Conservation (phyloP, 2,329 filamentous ascomycete genomes). For the Ophiostoma sp. region DNA sequence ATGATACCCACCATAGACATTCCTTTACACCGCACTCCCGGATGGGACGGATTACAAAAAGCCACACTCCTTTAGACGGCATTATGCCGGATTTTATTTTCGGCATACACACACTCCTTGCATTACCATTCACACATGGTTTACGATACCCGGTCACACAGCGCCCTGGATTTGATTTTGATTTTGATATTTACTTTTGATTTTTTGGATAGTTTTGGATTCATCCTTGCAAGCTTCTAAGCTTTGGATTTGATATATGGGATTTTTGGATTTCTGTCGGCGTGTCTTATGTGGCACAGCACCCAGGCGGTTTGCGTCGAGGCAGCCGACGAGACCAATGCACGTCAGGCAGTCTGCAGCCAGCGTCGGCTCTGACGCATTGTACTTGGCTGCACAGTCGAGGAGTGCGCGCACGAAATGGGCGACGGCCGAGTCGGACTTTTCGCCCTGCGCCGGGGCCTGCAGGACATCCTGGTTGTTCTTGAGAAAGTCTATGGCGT, state of each 20-base stretch:
- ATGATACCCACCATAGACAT: conserved; percentile 14
- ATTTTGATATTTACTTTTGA: background rate
- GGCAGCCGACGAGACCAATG: conserved; percentile 80
- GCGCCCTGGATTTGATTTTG: conserved; percentile 17
- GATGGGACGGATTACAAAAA: conserved; percentile 25
- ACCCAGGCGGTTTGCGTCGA: conserved; percentile 88
- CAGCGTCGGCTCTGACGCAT: conserved; percentile 60
- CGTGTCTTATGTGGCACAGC: conserved; percentile 42
- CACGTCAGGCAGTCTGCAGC: conserved; percentile 70
- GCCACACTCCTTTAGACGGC: conserved; percentile 30
- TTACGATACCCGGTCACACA: conserved; percentile 45
- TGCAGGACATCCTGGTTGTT: conserved; percentile 73
- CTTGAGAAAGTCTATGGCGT: conserved; percentile 69
- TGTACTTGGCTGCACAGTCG: conserved; percentile 79
- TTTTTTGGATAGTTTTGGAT: background rate
- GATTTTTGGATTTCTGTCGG: conserved; percentile 1
- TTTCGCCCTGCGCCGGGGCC: conserved; percentile 72
- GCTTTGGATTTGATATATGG: conserved; percentile 22
- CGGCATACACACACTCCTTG: conserved; percentile 40
- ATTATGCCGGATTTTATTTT: conserved; percentile 34
- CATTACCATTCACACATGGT: conserved; percentile 33
- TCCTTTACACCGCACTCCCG: conserved; percentile 5
- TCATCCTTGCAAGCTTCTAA: background rate
- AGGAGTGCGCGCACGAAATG: conserved; percentile 71
- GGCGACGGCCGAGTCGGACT: conserved; percentile 69